A percentile compares a stretch with the other conserved stretches of the same genome.
phyloP scores from a whole-genome alignment of 1,284 basidiomycete genomes.

The Leccinum angustisporum region DNA sequence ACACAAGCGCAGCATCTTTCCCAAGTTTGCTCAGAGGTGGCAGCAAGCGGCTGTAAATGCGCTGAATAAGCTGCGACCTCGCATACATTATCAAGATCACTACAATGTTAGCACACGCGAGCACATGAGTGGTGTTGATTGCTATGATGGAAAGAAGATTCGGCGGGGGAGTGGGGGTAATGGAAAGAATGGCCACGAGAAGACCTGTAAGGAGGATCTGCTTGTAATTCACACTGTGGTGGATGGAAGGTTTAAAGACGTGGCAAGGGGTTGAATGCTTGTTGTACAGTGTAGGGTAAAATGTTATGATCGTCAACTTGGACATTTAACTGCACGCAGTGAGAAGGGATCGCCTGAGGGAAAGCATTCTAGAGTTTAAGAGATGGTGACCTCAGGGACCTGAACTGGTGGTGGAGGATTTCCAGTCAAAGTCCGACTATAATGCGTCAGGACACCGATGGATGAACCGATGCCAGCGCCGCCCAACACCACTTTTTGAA shows the following conservation, averaged over 20 bases:
- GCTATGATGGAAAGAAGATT: conserved; percentile 59
- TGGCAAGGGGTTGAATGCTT: conserved; percentile 38
- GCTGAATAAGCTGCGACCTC: conserved; percentile 48
- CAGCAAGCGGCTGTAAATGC: conserved; percentile 45
- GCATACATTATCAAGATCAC: conserved; percentile 57
- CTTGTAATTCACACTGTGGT: conserved; percentile 65
- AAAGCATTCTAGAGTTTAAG: conserved; percentile 2
- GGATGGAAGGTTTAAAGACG: conserved; percentile 73
- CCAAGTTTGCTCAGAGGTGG: conserved; percentile 46
- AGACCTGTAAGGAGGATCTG: conserved; percentile 50
- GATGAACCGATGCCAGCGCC: conserved; percentile 67
- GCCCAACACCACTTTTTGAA: conserved; percentile 57
- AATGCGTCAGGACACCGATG: conserved; percentile 56
- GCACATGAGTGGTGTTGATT: conserved; percentile 78
- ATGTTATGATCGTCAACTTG: background rate
- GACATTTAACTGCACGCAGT: background rate
- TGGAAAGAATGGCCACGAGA: conserved; percentile 28
- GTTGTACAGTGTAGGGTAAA: conserved; percentile 11
- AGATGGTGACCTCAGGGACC: conserved; percentile 31
- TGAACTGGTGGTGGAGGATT: conserved; percentile 45
- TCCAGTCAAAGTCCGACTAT: conserved; percentile 49
- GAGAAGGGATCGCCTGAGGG: background rate
- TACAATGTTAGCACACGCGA: conserved; percentile 62
- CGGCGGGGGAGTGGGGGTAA: conserved; percentile 36
- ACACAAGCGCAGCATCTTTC: conserved; percentile 12